These are phyloP conservation scores for Tolypocladium paradoxum DNA, from an alignment of 2,329 filamentous ascomycete species.

Conservation along the genomic window DNA sequence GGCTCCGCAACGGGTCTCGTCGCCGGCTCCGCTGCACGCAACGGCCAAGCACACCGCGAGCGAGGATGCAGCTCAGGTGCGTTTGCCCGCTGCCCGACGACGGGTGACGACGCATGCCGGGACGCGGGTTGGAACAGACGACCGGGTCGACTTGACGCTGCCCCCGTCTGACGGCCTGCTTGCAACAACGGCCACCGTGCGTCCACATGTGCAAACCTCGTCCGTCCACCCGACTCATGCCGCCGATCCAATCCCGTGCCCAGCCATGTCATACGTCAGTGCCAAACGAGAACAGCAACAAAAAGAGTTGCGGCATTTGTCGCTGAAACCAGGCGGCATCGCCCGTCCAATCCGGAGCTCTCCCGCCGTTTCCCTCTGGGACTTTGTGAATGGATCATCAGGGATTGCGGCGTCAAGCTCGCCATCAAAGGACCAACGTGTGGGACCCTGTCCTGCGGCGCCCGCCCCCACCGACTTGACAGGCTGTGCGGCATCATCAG, in stretches of 20 bases:
- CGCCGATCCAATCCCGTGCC: neutral
- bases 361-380: neutral
- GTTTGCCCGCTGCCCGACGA: too few relatives aligned
- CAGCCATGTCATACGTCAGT: neutral
- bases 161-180: too few relatives aligned
- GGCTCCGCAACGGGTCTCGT: conserved; percentile 14
- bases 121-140: too few relatives aligned
- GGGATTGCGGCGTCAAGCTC: too few relatives aligned
- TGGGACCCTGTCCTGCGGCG: neutral
- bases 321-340: neutral
- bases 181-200: too few relatives aligned
- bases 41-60: too few relatives aligned
- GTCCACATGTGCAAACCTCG: too few relatives aligned
- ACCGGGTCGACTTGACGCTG: too few relatives aligned
- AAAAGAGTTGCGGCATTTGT: neutral
- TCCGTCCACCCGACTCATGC: neutral
- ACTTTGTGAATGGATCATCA: neutral
- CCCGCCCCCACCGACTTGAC: neutral
- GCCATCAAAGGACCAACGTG: neutral
- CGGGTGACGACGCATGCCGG: too few relatives aligned
- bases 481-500: neutral
- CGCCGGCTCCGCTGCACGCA: too few relatives aligned
- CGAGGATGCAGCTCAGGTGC: too few relatives aligned
- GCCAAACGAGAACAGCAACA: neutral
- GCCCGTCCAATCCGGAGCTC: neutral